phyloP scores from a whole-genome alignment of 2,329 filamentous ascomycete genomes.

The Apiospora saccharicola region DNA sequence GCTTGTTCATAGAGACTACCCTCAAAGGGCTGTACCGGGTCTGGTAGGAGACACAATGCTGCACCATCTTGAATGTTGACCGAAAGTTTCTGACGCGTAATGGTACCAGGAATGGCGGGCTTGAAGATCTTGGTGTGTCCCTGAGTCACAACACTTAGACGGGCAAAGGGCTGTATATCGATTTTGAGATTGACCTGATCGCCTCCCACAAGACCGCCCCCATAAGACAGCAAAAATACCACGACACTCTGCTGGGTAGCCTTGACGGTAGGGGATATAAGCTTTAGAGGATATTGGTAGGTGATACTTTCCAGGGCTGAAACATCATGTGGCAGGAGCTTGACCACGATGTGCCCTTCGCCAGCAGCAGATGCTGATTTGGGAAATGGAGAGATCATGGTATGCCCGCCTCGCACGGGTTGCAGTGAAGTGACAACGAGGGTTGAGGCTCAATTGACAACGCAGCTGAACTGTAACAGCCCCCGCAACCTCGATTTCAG shows the following conservation, averaged over 20 bases:
- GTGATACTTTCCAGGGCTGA: slow-evolving; percentile 77
- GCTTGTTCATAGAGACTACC: slow-evolving; percentile 84
- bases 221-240: slow-evolving; percentile 92
- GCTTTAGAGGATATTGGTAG: slow-evolving; percentile 94
- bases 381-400: slow-evolving; percentile 75
- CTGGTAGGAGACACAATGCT: slow-evolving; percentile 76
- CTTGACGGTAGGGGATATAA: slow-evolving; percentile 80
- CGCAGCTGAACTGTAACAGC: neutral
- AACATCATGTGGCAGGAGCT: slow-evolving; percentile 72
- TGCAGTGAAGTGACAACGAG: no score
- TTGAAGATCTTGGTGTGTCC: slow-evolving; percentile 98
- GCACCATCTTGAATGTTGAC: slow-evolving; percentile 58
- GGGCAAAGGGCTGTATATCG: slow-evolving; percentile 68
- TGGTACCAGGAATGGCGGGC: slow-evolving; percentile 62
- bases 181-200: slow-evolving; percentile 81
- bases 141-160: slow-evolving; percentile 72
- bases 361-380: slow-evolving; percentile 77
- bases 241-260: slow-evolving; percentile 72
- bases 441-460: neutral
- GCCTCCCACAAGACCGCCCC: slow-evolving; percentile 88
- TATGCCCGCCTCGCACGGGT: neutral
- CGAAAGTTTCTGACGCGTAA: slow-evolving; percentile 65
- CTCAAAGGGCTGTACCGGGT: slow-evolving; percentile 91
- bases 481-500: neutral
- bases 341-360: slow-evolving; percentile 78